Evolutionary conservation across 2,329 filamentous ascomycete species (phyloP), one percentile per base, ranked within the genome.

Genomic region (Phaeoacremonium minimum): DNA sequence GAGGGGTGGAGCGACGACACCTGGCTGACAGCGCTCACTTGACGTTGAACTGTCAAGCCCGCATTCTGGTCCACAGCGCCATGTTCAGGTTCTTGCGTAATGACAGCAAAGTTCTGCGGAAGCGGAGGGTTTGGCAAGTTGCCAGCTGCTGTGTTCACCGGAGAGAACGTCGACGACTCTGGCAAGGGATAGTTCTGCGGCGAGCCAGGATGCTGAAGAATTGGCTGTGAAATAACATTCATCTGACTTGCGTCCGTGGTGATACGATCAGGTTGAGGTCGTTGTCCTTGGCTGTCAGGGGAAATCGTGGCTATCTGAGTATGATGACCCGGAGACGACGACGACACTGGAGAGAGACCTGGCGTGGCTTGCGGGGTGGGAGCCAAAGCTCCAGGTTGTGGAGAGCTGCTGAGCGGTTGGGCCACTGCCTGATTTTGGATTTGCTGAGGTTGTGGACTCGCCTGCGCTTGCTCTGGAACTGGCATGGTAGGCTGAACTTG

Each of bases 21-120:
- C 32, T 52, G 49, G 43, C 52, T 55, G 6, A 48, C 46, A 5
- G 45, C 50, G 32, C 50, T 55, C 20, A 37, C 31, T 30, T 55
- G 51, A 7, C 51, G 48, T 34, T 49, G 45, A 4, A 50, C 48
- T 9, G 46, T 33, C 7, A 50, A 40, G 19, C 36, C 41, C 18
- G 19, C 15, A 35, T 41, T 37, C 7, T 35, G 28, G 11, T 4
- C 17, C 15, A n/a, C 22, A n/a, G n/a, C n/a, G n/a, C n/a, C n/a
- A n/a, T n/a, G n/a, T n/a, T n/a, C n/a, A 26, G 22, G 22, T n/a
- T 26, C 22, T 26, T 17, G 29, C n/a, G 17, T 26, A 15, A 19
- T 30, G 11, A 19, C 18, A 7, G 12, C 14, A 4, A 3, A 16
- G 8, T 30, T 30, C 15, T 32, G 40, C 3, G 42, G 30, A 12